These are phyloP conservation scores for Alternaria triticimaculans DNA, from an alignment of 2,329 filamentous ascomycete genomes.

Conservation along the genomic window DNA sequence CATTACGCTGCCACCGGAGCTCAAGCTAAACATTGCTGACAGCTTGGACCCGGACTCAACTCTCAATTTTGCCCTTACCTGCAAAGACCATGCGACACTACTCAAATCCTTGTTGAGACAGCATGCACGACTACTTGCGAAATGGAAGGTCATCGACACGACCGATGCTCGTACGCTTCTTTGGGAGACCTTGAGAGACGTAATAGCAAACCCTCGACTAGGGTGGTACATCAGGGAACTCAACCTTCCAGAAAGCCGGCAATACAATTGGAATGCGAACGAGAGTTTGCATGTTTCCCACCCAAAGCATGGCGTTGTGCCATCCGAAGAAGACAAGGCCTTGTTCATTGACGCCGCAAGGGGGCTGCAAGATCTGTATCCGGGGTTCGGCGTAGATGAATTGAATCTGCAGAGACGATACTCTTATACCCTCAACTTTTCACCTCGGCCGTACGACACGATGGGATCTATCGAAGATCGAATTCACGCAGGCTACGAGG, in stretches of 20 bases:
- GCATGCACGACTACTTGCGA: conserved; percentile 11
- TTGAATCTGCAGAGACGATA: neutral
- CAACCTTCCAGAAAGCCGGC: conserved; percentile 11
- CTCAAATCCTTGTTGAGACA: conserved; percentile 6
- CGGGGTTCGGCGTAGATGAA: neutral
- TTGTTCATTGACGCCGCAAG: conserved; percentile 7
- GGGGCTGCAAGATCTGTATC: conserved; percentile 6
- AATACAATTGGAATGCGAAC: neutral
- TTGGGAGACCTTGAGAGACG: conserved; percentile 14
- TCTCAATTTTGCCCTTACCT: conserved; percentile 20
- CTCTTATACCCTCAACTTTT: neutral
- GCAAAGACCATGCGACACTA: conserved; percentile 10
- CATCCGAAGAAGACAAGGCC: conserved; percentile 6
- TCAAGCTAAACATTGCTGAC: conserved; percentile 17
- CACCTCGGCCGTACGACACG: neutral
- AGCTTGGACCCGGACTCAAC: conserved; percentile 17
- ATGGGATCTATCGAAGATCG: conserved; percentile 1
- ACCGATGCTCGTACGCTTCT: neutral
- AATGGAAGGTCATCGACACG: conserved; percentile 9
- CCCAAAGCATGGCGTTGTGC: neutral
- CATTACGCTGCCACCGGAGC: conserved; percentile 13
- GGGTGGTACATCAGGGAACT: conserved; percentile 26
- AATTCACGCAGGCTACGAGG: conserved; percentile 6
- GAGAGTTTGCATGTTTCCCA: neutral
- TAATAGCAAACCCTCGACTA: conserved; percentile 14